Evolutionary conservation across 2,329 filamentous ascomycete genomes (phyloP).

Genomic region (Drechslerella coelobrocha): DNA sequence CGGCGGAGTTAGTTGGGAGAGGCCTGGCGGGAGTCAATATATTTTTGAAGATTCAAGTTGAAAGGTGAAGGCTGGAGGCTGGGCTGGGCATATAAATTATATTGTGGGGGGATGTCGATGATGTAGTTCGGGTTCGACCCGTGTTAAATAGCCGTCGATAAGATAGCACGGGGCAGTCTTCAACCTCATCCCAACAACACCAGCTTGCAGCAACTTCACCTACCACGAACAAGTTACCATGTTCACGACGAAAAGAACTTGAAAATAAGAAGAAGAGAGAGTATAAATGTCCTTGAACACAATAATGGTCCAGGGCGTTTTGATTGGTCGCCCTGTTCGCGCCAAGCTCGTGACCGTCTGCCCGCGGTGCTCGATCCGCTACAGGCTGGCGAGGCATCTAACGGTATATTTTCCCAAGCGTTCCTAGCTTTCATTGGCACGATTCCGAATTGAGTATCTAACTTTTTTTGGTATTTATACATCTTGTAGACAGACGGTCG

Average conservation of each 20-base stretch:
- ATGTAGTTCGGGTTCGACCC: conserved; percentile 42
- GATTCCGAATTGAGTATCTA: background rate
- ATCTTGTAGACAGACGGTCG: conserved; percentile 63
- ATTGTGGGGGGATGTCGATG: conserved; percentile 13
- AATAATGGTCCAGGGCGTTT: conserved; percentile 31
- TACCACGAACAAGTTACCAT: background rate
- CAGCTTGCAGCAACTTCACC: background rate
- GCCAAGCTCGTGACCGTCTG: conserved; percentile 16
- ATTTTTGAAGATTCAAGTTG: conserved; percentile 2
- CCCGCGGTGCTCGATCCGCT: conserved; percentile 30
- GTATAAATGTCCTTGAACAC: background rate
- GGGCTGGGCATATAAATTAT: background rate
- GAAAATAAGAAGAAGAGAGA: background rate
- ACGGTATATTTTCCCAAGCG: conserved; percentile 21
- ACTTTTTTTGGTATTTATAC: background rate
- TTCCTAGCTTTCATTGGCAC: background rate
- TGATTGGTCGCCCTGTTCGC: conserved; percentile 32
- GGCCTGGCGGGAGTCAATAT: too few relatives aligned
- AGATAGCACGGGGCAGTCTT: background rate
- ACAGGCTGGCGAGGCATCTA: conserved; percentile 20
- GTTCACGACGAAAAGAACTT: background rate
- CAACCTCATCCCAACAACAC: conserved; percentile 16
- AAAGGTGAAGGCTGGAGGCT: conserved; percentile 5
- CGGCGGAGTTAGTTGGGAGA: background rate
- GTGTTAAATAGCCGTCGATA: conserved; percentile 8